These are phyloP conservation scores for Penicillium odoratum DNA, from an alignment of 495 filamentous ascomycete species.

Conservation along the genomic window DNA sequence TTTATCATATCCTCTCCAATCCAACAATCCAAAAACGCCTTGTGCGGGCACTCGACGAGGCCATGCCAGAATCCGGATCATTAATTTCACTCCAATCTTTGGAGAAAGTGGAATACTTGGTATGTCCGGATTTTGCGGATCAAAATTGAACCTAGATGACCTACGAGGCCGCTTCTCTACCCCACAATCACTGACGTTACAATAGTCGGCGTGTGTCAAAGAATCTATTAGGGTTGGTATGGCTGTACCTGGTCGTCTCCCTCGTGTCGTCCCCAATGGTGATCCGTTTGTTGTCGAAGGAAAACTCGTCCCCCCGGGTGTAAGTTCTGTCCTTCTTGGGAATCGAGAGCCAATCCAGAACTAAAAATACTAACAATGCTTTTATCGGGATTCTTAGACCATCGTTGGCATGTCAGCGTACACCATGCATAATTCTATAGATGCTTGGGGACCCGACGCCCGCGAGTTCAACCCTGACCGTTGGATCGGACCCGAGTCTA, in stretches of 20 bases:
- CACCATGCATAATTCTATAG: not conserved
- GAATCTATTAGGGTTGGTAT: not conserved
- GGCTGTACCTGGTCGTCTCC: not conserved
- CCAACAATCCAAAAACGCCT: not conserved
- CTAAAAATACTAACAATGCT: too few species aligned
- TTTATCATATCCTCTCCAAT: not conserved
- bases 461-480: not conserved
- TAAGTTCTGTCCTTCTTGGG: too few species aligned
- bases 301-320: not conserved
- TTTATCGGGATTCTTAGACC: too few species aligned
- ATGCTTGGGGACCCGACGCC: not conserved
- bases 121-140: too few species aligned
- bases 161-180: too few species aligned
- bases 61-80: not conserved
- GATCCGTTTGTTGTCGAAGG: not conserved
- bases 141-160: too few species aligned
- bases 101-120: not conserved
- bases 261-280: not conserved
- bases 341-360: too few species aligned
- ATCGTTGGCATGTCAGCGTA: slow-evolving; percentile 1
- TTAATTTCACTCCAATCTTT: not conserved
- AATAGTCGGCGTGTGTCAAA: not conserved
- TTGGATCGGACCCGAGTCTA: not conserved
- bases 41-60: not conserved
- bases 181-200: too few species aligned